Percentiles rank a stretch among this genome's conserved stretches.
Evolutionary conservation across 2,329 filamentous ascomycete species (phyloP).

Genomic region (Monilinia fructigena): DNA sequence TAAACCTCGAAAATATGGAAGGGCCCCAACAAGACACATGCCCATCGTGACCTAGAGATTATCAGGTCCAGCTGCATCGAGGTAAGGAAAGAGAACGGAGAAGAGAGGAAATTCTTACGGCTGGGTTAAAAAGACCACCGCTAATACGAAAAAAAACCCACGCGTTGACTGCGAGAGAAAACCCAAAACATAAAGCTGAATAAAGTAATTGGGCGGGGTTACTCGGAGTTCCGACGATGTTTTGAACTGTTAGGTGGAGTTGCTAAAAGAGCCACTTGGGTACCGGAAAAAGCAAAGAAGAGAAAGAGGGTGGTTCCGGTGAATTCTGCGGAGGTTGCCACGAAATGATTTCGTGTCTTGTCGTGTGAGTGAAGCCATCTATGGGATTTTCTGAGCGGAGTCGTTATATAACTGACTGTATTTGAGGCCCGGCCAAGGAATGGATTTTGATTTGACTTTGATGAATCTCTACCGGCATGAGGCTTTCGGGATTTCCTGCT

Average conservation of each 20-base stretch:
- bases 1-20: constrained; percentile 39
- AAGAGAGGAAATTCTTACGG: constrained; percentile 31
- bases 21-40: constrained; percentile 42
- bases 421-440: constrained; percentile 29
- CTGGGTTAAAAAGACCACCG: constrained; percentile 53
- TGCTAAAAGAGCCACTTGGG: constrained; percentile 32
- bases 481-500: constrained; percentile 18
- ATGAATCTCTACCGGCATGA: constrained; percentile 25
- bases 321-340: constrained; percentile 32
- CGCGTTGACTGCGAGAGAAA: constrained; percentile 50
- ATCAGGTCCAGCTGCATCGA: constrained; percentile 43
- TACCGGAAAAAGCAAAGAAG: constrained; percentile 34
- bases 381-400: neutral
- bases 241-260: constrained; percentile 34
- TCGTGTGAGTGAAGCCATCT: constrained; percentile 25
- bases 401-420: constrained; percentile 23
- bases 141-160: constrained; percentile 56
- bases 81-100: neutral
- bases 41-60: constrained; percentile 40
- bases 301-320: constrained; percentile 36
- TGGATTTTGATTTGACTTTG: constrained; percentile 29
- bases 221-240: constrained; percentile 45
- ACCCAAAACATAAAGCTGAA: constrained; percentile 33
- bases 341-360: constrained; percentile 20
- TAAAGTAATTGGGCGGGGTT: constrained; percentile 44